A percentile compares a stretch with the other conserved stretches of the same genome.
Conservation (phyloP, 2,329 filamentous ascomycete species). For the Diaporthe sp. region DNA sequence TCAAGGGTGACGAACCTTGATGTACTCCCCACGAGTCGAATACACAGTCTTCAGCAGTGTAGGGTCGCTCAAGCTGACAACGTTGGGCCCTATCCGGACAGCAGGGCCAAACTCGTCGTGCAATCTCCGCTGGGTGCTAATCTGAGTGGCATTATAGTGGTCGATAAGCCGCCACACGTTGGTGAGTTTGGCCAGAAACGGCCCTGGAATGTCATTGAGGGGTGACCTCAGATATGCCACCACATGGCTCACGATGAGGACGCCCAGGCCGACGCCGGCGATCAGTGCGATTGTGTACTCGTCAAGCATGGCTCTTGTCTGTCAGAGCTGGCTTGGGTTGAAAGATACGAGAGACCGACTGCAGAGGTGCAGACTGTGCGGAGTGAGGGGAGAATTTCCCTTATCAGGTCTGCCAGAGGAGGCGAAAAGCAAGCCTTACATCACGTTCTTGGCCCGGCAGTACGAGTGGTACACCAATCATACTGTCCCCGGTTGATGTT, state of each 20-base stretch:
- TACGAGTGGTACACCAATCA: neutral
- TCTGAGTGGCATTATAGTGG: constrained; percentile 24
- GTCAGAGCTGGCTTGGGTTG: neutral
- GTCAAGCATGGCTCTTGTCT: neutral
- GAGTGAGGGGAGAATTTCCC: neutral
- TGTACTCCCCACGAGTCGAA: constrained; percentile 30
- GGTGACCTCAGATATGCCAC: constrained; percentile 25
- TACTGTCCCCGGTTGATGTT: neutral
- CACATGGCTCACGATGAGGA: neutral
- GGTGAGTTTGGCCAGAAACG: constrained; percentile 28
- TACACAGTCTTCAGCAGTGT: constrained; percentile 34
- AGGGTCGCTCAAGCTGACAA: constrained; percentile 34
- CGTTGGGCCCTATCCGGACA: constrained; percentile 33
- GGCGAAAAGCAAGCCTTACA: neutral
- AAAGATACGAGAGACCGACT: no score
- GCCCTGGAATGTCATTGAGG: constrained; percentile 24
- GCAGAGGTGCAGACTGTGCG: no score
- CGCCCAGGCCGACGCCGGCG: constrained; percentile 19
- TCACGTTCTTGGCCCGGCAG: neutral
- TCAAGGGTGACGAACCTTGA: neutral
- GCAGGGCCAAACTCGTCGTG: constrained; percentile 9
- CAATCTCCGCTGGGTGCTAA: constrained; percentile 3
- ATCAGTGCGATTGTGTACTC: neutral
- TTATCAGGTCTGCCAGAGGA: neutral
- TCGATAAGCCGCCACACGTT: constrained; percentile 35